phyloP scores from a whole-genome alignment of 73 alveolate species.

The Paramecium sexaurelia region DNA sequence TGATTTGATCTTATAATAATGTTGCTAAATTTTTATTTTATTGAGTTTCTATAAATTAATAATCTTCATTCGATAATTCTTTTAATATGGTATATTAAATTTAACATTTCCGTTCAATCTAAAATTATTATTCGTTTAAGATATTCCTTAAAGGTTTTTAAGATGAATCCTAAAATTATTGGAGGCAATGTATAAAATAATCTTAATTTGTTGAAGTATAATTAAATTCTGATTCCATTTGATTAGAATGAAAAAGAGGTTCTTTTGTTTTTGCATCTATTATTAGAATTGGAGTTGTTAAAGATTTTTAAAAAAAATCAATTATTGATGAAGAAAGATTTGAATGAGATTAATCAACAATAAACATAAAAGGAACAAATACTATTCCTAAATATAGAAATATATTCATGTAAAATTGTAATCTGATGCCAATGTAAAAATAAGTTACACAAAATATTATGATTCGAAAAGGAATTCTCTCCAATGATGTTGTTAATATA shows the following conservation, averaged over 20 bases:
- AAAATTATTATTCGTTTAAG: neutral
- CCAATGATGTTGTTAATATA: neutral
- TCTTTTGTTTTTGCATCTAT: neutral
- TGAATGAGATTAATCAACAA: neutral
- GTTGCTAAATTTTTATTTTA: neutral
- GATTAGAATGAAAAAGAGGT: neutral
- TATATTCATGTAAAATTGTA: neutral
- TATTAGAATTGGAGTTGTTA: neutral
- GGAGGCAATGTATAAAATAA: neutral
- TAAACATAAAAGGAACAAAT: neutral
- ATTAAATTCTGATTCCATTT: conserved; percentile 27
- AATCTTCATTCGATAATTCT: neutral
- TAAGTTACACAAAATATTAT: neutral
- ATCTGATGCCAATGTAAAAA: neutral
- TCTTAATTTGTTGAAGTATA: neutral
- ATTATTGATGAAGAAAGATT: neutral
- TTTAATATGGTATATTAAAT: neutral
- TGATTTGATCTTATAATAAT: neutral
- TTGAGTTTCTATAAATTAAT: neutral
- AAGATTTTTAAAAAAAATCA: neutral
- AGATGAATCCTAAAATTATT: neutral
- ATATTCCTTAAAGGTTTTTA: neutral
- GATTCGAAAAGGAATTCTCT: neutral
- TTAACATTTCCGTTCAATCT: neutral
- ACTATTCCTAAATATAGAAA: neutral